Evolutionary conservation across 1,284 basidiomycete species (phyloP), one percentile per base, ranked within the genome.

Genomic region (Mrakiaceae sp.): DNA sequence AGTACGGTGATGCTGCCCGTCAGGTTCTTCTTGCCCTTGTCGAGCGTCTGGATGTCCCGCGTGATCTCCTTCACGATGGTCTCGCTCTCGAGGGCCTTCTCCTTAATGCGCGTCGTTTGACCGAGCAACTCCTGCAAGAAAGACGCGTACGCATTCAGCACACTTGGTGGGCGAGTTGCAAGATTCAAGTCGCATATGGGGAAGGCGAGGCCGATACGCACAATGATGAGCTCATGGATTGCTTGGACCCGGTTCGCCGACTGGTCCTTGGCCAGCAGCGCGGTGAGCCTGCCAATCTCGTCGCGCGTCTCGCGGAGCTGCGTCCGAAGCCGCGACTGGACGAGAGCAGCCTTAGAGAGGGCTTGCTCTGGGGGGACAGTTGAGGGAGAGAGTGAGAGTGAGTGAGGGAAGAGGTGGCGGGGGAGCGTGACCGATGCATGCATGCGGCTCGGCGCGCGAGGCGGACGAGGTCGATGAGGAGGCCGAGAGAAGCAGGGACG

Each of bases 31-130:
- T 99, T 98, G 46, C 93, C 94, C 47, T 89, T 79, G 74, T 98
- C 96, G 47, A 99, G 81, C 5, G 88, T 84, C 74, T 97, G 92
- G 64, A 99, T 98, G 74, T 99, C 96, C 69, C 90, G 87, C 5
- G 96, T 99, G 70, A 98, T 96, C 68, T 91, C 86, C 66, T 88
- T 83, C 48, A 98, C 96, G 58, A 97, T 91, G 1, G 90, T 90
- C 74, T 98, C 95, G 10, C 91, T 93, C 74, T 97, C 93, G 0
- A 90, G 88, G 0, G 93, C 91, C 75, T 97, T 95, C 75, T 96
- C 92, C 49, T 91, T 83, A 70, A 98, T 97, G 62, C 87, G 85
- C 40, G 88, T 90, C 83, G 97, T 93, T 78, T 97, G 92, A 44
- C 87, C 84, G 64, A 98, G 82, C 9, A 98, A 81, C 72, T 94